These are phyloP conservation scores for Talaromyces sp. DNA, from an alignment of 2,329 filamentous ascomycete species.

Conservation along the genomic window DNA sequence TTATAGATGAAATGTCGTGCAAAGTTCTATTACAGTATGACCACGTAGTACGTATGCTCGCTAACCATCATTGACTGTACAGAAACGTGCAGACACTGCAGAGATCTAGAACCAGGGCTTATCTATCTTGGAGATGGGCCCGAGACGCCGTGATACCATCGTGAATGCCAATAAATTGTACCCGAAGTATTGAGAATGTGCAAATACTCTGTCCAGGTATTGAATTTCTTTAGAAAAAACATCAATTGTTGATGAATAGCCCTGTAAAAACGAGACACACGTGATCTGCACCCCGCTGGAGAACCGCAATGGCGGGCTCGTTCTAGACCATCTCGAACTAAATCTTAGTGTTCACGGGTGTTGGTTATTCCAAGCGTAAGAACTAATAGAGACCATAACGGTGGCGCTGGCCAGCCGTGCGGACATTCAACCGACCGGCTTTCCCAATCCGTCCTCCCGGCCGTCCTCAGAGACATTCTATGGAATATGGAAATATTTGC, in stretches of 20 bases:
- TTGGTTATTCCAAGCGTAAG: not conserved
- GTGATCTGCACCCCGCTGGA: constrained; percentile 14
- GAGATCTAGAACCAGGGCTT: not conserved
- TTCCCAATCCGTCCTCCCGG: constrained; percentile 15
- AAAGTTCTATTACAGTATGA: too few relatives aligned
- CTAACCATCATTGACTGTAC: not conserved
- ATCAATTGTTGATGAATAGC: not conserved
- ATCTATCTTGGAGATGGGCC: too few relatives aligned
- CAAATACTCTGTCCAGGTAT: too few relatives aligned
- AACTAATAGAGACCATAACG: not conserved
- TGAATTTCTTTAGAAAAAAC: too few relatives aligned
- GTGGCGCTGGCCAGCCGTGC: not conserved
- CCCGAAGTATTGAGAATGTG: too few relatives aligned
- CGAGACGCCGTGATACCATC: not conserved
- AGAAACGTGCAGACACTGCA: not conserved
- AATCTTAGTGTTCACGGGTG: not conserved
- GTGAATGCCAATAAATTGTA: too few relatives aligned
- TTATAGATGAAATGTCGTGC: not conserved
- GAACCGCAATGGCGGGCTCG: constrained; percentile 14
- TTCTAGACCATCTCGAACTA: constrained; percentile 10
- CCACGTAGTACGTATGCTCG: too few relatives aligned
- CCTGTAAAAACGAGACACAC: not conserved
- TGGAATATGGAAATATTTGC: not conserved
- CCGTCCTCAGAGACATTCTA: not conserved
- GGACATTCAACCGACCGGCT: constrained; percentile 8